A percentile compares a stretch with the other conserved stretches of the same genome.
Conservation (phyloP, 163 green algal genomes). For the Botryococcus braunii region DNA sequence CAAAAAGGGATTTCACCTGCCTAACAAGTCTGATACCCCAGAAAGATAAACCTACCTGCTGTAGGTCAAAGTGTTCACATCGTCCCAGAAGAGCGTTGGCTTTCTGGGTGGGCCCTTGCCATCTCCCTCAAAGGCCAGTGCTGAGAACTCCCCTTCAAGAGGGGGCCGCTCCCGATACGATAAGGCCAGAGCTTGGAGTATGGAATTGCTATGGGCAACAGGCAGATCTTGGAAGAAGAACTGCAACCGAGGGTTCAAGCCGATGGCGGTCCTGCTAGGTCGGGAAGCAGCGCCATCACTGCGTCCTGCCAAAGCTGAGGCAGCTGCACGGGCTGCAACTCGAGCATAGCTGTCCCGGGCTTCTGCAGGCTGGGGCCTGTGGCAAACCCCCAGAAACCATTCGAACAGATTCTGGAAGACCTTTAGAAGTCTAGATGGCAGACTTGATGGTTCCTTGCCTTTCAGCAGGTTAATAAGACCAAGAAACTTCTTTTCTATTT, state of each 20-base stretch:
- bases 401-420: too few species aligned
- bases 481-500: too few species aligned
- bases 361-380: background rate
- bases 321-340: conserved; percentile 3
- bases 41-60: conserved; percentile 9
- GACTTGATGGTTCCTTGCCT: too few species aligned
- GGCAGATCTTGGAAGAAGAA: conserved; percentile 50
- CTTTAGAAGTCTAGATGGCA: too few species aligned
- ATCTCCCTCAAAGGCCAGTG: conserved; percentile 10
- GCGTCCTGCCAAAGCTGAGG: conserved; percentile 11
- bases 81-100: too few species aligned
- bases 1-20: too few species aligned
- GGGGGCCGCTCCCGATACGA: background rate
- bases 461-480: too few species aligned
- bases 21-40: too few species aligned
- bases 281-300: background rate
- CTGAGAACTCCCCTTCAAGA: background rate
- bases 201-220: conserved; percentile 44
- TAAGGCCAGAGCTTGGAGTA: conserved; percentile 62
- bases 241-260: conserved; percentile 32
- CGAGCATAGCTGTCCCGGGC: background rate
- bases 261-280: too few species aligned
- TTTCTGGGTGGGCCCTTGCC: conserved; percentile 12
- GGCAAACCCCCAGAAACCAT: background rate
- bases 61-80: conserved; percentile 85